Evolutionary conservation across 306 rosid species (phyloP).

Genomic region (Hippophae rhamnoides): DNA sequence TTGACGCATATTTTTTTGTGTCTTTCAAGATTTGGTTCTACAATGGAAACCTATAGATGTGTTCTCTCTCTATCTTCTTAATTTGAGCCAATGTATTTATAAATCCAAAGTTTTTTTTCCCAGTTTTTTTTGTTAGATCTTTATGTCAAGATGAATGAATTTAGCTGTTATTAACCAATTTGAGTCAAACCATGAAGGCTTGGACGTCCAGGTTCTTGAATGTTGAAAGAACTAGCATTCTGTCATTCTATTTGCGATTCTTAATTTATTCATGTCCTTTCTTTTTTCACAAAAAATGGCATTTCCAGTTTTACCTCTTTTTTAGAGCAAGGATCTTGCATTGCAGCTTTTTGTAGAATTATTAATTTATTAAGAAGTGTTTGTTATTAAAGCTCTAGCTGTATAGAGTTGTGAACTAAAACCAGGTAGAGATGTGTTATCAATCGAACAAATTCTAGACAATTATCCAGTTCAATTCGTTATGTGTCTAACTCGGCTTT

Average conservation of each 20-base stretch:
- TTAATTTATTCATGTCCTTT: too few species aligned
- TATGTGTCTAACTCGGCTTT: too few species aligned
- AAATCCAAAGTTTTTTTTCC: background rate
- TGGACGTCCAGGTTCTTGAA: background rate
- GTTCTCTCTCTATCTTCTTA: background rate
- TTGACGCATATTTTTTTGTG: background rate
- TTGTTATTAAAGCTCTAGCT: too few species aligned
- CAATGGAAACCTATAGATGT: background rate
- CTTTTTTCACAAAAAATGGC: too few species aligned
- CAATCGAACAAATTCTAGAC: too few species aligned
- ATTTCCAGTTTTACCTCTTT: background rate
- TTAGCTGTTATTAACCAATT: background rate
- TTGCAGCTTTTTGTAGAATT: too few species aligned
- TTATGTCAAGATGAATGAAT: slow-evolving; percentile 1
- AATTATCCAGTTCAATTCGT: too few species aligned
- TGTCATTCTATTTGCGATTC: background rate
- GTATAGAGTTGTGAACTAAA: too few species aligned
- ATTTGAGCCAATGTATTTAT: background rate
- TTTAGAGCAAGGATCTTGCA: too few species aligned
- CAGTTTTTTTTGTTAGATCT: slow-evolving; percentile 4
- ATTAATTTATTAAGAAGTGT: too few species aligned
- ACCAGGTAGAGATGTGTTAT: too few species aligned
- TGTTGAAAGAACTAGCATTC: background rate
- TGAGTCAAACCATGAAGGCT: background rate
- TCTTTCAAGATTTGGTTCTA: background rate